Evolutionary conservation across 1,284 basidiomycete species (phyloP), one percentile per base, ranked within the genome.

Genomic region (Cutaneotrichosporon sp.): DNA sequence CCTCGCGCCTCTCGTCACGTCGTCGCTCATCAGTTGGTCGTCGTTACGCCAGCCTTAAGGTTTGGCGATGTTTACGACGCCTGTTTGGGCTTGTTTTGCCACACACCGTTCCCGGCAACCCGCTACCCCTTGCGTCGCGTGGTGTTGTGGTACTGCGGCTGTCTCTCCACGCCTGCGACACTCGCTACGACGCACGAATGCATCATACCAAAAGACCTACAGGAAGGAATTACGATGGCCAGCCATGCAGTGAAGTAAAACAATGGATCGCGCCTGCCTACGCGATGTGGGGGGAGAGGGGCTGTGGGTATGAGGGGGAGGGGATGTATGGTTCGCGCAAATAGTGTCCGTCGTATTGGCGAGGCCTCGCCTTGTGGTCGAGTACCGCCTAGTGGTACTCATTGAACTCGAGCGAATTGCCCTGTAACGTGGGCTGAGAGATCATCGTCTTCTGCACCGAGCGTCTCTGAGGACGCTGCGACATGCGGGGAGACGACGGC

Each of bases 371-470:
- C 42, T 50, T 46, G 31, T 51, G 49, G 42, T 31, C 29, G 16
- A 45, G 46, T 52, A 24, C 29, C 53, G 47, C 51, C 60, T 53
- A 56, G 56, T 60, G 59, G 56, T 79, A 72, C 55, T 77, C 77
- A 56, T 72, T 76, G 58, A 78, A 80, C 60, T 80, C 79, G 51
- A 80, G 71, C 46, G 78, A 79, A 58, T 76, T 78, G 52, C 71
- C 73, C 60, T 80, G 78, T 25, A 80, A 62, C 14, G 75, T 78
- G 33, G 79, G 79, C 58, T 76, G 72, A 18, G 73, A 74, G 58
- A 80, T 80, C 71, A 77, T 71, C 7, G 69, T 71, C 69, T 80
- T 80, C 50, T 74, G 71, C n/a, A 80, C 73, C 18, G 61, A 63
- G 8, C 64, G 64, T 33, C 64, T 61, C 64, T 66, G 64, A 24